Conservation (phyloP, 345 rosid species). For the Aquilaria malaccensis region DNA sequence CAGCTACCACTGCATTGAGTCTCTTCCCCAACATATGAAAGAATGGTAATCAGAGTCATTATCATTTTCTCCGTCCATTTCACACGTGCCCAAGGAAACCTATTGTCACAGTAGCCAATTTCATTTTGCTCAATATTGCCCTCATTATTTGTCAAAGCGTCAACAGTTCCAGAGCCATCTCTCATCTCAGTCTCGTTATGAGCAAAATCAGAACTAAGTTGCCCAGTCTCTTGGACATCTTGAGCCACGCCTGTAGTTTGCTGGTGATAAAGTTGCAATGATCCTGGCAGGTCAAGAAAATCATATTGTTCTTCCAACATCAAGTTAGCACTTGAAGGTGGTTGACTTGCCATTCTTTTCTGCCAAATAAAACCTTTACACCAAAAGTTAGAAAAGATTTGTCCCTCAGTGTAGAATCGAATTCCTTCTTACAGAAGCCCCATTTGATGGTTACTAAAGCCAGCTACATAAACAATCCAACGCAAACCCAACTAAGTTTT, state of each 20-base stretch:
- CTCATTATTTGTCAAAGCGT: neutral
- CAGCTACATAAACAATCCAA: no score
- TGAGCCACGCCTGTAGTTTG: slow-evolving; percentile 1
- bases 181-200: neutral
- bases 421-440: no score
- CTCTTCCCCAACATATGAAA: slow-evolving; percentile 18
- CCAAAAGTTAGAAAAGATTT: neutral
- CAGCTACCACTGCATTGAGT: slow-evolving; percentile 6
- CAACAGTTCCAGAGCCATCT: neutral
- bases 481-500: no score
- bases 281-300: neutral
- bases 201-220: neutral
- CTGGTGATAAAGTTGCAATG: slow-evolving; percentile 7
- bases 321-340: neutral
- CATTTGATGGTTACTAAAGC: no score
- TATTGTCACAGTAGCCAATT: neutral
- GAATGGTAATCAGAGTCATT: slow-evolving; percentile 17
- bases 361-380: neutral
- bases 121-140: slow-evolving; percentile 11
- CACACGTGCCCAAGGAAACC: slow-evolving; percentile 12
- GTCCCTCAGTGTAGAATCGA: neutral
- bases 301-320: neutral
- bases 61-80: slow-evolving; percentile 24
- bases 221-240: slow-evolving; percentile 3
- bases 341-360: slow-evolving; percentile 9